A percentile compares a stretch with the other conserved stretches of the same genome.
These are phyloP conservation scores for Fusarium miscanthi DNA, from an alignment of 2,329 filamentous ascomycete genomes.

Conservation along the genomic window DNA sequence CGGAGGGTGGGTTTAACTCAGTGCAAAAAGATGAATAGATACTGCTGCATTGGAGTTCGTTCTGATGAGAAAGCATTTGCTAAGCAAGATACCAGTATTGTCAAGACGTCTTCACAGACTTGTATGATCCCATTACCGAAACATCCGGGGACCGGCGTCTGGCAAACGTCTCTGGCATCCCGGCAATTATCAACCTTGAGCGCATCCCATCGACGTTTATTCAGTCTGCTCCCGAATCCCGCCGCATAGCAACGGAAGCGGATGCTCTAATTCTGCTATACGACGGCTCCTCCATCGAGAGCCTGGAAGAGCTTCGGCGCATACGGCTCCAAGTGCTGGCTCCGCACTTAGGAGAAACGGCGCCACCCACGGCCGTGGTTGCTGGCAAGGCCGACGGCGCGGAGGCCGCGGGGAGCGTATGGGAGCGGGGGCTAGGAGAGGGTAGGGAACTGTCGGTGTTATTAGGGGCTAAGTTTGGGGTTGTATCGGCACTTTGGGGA, in stretches of 20 bases:
- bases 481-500: slow-evolving; percentile 31
- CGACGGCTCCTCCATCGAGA: slow-evolving; percentile 13
- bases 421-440: slow-evolving; percentile 23
- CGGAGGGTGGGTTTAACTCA: slow-evolving; percentile 29
- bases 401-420: slow-evolving; percentile 17
- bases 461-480: slow-evolving; percentile 31
- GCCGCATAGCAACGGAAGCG: slow-evolving; percentile 17
- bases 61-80: background rate
- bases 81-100: slow-evolving; percentile 32
- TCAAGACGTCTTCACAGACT: slow-evolving; percentile 28
- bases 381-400: slow-evolving; percentile 32
- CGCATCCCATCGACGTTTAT: slow-evolving; percentile 32
- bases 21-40: background rate
- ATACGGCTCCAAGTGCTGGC: slow-evolving; percentile 20
- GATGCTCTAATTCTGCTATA: slow-evolving; percentile 36
- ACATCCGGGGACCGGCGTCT: slow-evolving; percentile 26
- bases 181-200: slow-evolving; percentile 26
- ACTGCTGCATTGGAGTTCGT: background rate
- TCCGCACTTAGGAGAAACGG: slow-evolving; percentile 7
- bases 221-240: slow-evolving; percentile 4
- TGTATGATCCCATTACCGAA: slow-evolving; percentile 33
- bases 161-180: slow-evolving; percentile 19
- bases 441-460: slow-evolving; percentile 26
- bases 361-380: slow-evolving; percentile 24
- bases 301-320: slow-evolving; percentile 25